A percentile compares a stretch with the other conserved stretches of the same genome.
These are phyloP conservation scores for Picochlorum sp. DNA, from an alignment of 139 green algal genomes.

Conservation along the genomic window DNA sequence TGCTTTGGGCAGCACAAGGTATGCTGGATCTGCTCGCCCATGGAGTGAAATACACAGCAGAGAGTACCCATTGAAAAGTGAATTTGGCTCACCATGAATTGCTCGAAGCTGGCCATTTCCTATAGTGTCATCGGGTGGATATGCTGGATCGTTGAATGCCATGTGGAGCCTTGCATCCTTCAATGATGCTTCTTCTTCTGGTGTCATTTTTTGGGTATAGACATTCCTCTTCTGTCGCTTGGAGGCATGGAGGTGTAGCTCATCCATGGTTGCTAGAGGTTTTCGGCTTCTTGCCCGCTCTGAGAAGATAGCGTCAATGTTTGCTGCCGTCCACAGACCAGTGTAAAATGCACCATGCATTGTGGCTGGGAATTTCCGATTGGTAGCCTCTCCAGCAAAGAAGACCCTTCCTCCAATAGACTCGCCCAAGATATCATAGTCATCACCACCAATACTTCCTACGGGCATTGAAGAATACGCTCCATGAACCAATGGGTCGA, in stretches of 20 bases:
- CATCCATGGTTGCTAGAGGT: too few relatives aligned
- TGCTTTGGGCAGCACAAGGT: too few relatives aligned
- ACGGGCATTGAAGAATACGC: conserved; percentile 81
- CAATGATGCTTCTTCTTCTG: background rate
- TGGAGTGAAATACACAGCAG: background rate
- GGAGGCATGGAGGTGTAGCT: too few relatives aligned
- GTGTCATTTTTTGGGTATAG: background rate
- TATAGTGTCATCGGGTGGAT: background rate
- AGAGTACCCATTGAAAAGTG: background rate
- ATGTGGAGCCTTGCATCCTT: background rate
- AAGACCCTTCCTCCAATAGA: conserved; percentile 63
- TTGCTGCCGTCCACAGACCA: conserved; percentile 24
- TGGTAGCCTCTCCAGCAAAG: conserved; percentile 89
- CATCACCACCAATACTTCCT: conserved; percentile 58
- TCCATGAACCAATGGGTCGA: conserved; percentile 68
- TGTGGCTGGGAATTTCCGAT: conserved; percentile 79
- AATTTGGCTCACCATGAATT: background rate
- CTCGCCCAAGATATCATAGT: conserved; percentile 78
- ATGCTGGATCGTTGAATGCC: conserved; percentile 3
- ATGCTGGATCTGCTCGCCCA: too few relatives aligned
- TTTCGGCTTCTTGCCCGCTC: background rate
- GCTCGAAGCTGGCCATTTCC: background rate
- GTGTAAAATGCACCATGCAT: conserved; percentile 94
- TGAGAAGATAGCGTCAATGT: conserved; percentile 4
- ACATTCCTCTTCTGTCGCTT: too few relatives aligned